phyloP scores from a whole-genome alignment of 768 basidiomycete genomes.

The Lyophyllum semitale region DNA sequence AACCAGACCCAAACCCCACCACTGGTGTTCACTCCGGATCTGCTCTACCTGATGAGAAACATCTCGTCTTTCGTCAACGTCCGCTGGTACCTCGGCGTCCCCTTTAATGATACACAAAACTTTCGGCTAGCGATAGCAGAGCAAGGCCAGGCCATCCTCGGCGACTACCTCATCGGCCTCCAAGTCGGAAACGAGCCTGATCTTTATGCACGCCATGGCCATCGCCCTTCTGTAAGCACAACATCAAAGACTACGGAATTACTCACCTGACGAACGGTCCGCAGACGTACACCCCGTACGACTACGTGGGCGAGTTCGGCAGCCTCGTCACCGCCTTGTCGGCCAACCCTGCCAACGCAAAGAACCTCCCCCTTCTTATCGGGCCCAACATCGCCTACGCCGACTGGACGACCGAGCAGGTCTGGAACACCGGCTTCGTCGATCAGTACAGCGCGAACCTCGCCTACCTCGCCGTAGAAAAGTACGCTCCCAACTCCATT shows the following conservation, averaged over 20 bases:
- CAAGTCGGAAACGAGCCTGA: slow-evolving; percentile 76
- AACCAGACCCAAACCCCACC: slow-evolving; percentile 68
- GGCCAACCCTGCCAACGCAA: slow-evolving; percentile 33
- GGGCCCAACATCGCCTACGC: slow-evolving; percentile 57
- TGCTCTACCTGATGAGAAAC: slow-evolving; percentile 68
- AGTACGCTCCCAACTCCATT: slow-evolving; percentile 43
- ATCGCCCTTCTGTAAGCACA: slow-evolving; percentile 35
- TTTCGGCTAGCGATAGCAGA: slow-evolving; percentile 60
- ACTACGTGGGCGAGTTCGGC: slow-evolving; percentile 62
- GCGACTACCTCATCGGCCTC: slow-evolving; percentile 64
- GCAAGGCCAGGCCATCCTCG: slow-evolving; percentile 63
- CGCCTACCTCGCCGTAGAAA: slow-evolving; percentile 54
- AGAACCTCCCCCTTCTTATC: slow-evolving; percentile 49
- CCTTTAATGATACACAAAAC: slow-evolving; percentile 57
- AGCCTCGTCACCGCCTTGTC: slow-evolving; percentile 46
- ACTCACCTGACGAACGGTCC: no score
- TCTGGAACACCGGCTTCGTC: slow-evolving; percentile 59
- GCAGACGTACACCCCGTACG: slow-evolving; percentile 37
- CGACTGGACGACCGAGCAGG: slow-evolving; percentile 52
- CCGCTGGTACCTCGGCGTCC: slow-evolving; percentile 69
- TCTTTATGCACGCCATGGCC: slow-evolving; percentile 45
- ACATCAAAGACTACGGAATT: no score
- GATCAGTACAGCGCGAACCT: slow-evolving; percentile 40
- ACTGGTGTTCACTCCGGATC: slow-evolving; percentile 62
- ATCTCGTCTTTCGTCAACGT: slow-evolving; percentile 63